phyloP scores from a whole-genome alignment of 1,284 basidiomycete species.

The Sphagnurus paluster region DNA sequence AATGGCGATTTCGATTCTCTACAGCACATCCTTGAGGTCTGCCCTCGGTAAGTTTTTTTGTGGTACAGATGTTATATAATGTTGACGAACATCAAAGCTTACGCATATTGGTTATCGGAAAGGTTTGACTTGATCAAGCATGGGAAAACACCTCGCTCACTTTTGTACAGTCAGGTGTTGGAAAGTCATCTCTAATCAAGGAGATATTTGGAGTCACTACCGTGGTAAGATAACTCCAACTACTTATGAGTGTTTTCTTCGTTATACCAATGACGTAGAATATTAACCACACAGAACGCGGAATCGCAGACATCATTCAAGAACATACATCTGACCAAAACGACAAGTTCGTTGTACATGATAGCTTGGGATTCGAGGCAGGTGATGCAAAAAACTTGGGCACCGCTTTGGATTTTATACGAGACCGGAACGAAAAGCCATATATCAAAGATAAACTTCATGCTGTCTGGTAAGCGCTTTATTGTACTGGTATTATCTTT shows the following conservation, averaged over 20 bases:
- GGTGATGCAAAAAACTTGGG: slow-evolving; percentile 2
- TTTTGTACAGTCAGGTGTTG: slow-evolving; percentile 9
- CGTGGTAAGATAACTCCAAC: not conserved
- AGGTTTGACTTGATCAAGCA: slow-evolving; percentile 2
- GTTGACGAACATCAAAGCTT: too few species aligned
- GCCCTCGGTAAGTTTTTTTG: too few species aligned
- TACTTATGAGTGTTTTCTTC: not conserved
- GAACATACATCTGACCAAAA: slow-evolving; percentile 5
- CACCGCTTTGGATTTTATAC: slow-evolving; percentile 7
- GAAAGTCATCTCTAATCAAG: slow-evolving; percentile 9
- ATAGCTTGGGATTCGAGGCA: slow-evolving; percentile 11
- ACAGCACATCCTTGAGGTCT: too few species aligned
- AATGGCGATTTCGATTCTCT: too few species aligned
- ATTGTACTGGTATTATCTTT: too few species aligned
- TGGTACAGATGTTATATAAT: too few species aligned
- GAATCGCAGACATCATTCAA: slow-evolving; percentile 4
- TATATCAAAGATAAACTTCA: slow-evolving; percentile 7
- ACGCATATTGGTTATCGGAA: slow-evolving; percentile 12
- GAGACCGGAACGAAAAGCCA: not conserved
- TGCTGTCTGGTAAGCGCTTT: slow-evolving; percentile 11
- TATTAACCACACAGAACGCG: not conserved
- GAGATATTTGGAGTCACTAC: slow-evolving; percentile 4
- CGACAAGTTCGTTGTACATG: slow-evolving; percentile 6
- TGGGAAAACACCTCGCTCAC: too few species aligned
- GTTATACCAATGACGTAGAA: not conserved